Percentiles rank a stretch among this genome's conserved stretches.
phyloP scores from a whole-genome alignment of 148 eudicot genomes.

The Rhododendron griersonianum region DNA sequence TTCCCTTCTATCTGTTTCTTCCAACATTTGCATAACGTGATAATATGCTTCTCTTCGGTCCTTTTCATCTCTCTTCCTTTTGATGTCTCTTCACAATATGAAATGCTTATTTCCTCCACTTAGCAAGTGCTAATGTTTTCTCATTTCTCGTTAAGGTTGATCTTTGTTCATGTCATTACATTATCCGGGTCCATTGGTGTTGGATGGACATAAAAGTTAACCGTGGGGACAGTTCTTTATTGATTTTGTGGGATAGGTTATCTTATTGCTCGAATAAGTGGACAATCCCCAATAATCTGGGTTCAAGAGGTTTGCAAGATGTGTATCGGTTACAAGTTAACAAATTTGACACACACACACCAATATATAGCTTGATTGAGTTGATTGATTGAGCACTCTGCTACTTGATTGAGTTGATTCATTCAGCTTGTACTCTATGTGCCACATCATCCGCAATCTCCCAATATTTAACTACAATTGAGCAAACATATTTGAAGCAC shows the following conservation, averaged over 20 bases:
- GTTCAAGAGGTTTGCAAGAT: not conserved
- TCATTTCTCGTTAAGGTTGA: not conserved
- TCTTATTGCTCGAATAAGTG: not conserved
- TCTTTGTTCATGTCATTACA: not conserved
- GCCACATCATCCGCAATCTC: not conserved
- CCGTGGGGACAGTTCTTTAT: not conserved
- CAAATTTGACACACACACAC: not conserved
- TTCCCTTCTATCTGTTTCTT: not conserved
- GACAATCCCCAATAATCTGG: not conserved
- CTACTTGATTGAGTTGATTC: not conserved
- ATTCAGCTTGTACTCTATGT: not conserved
- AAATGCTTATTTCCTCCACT: not conserved
- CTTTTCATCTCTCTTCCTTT: not conserved
- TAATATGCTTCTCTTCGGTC: not conserved
- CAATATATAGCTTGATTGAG: not conserved
- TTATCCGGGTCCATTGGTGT: not conserved
- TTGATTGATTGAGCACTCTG: not conserved
- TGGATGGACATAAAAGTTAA: not conserved
- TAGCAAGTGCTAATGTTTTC: not conserved
- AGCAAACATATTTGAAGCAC: no score
- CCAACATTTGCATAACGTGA: not conserved
- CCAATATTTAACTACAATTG: not conserved
- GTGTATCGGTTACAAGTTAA: not conserved
- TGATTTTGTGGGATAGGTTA: conserved; percentile 2
- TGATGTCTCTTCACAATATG: not conserved